A percentile compares a stretch with the other conserved stretches of the same genome.
phyloP scores from a whole-genome alignment of 345 rosid genomes.

The Noccaea caerulescens region DNA sequence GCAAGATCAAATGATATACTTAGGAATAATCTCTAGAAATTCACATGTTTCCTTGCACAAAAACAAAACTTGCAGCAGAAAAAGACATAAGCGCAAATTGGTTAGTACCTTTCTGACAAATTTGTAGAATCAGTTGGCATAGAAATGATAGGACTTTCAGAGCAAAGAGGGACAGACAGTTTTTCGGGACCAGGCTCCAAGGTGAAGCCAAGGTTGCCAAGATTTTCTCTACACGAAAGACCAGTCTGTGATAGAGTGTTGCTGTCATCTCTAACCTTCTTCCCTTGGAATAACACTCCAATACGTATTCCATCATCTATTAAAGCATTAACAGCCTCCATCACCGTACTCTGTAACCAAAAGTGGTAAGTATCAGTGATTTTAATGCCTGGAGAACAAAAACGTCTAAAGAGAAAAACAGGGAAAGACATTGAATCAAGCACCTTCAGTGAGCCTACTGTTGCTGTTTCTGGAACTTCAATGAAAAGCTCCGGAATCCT shows the following conservation, averaged over 20 bases:
- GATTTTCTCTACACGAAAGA: slow-evolving; percentile 63
- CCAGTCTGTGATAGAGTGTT: slow-evolving; percentile 80
- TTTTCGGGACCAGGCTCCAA: slow-evolving; percentile 65
- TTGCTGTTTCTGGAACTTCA: slow-evolving; percentile 85
- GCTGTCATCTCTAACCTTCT: slow-evolving; percentile 86
- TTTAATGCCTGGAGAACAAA: not conserved
- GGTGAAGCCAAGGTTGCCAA: slow-evolving; percentile 71
- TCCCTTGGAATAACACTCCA: slow-evolving; percentile 83
- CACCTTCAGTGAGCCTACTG: slow-evolving; percentile 92
- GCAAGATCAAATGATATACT: slow-evolving; percentile 29
- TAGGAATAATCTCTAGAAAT: slow-evolving; percentile 30
- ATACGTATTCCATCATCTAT: slow-evolving; percentile 77
- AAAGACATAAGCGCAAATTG: slow-evolving; percentile 8
- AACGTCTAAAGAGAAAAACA: not conserved
- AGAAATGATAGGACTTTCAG: slow-evolving; percentile 49
- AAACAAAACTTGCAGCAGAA: not conserved
- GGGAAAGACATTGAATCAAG: slow-evolving; percentile 11
- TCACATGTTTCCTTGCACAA: slow-evolving; percentile 18
- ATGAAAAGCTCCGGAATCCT: slow-evolving; percentile 85
- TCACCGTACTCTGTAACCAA: slow-evolving; percentile 66
- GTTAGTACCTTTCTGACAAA: slow-evolving; percentile 56
- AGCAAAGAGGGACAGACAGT: slow-evolving; percentile 48
- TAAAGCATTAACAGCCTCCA: slow-evolving; percentile 79
- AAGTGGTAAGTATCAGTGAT: slow-evolving; percentile 11
- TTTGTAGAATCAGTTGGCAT: slow-evolving; percentile 45